Evolutionary conservation across 345 rosid species (phyloP).

Genomic region (Gossypium herbaceum): DNA sequence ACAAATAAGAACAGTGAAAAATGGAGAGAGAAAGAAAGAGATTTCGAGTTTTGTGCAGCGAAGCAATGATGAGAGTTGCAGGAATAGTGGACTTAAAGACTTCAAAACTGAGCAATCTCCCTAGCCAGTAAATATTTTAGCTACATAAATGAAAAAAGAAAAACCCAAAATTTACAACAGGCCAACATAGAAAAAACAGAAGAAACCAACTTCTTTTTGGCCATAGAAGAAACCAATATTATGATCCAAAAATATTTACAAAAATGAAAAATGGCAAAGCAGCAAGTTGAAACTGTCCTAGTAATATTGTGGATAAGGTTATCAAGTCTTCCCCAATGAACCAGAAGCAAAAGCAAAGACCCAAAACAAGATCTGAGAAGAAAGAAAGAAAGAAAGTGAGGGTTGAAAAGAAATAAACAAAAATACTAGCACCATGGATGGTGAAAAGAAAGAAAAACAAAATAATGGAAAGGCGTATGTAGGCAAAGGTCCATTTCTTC

Average conservation of each 20-base stretch:
- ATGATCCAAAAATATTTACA: constrained; percentile 6
- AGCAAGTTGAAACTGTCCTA: constrained; percentile 9
- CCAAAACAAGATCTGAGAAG: constrained; percentile 28
- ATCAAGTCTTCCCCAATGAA: constrained; percentile 11
- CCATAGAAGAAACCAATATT: constrained; percentile 17
- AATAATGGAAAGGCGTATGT: constrained; percentile 10
- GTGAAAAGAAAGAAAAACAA: background rate
- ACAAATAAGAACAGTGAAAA: constrained; percentile 16
- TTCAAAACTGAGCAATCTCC: constrained; percentile 24
- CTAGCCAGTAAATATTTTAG: constrained; percentile 21
- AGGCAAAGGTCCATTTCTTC: constrained; percentile 3
- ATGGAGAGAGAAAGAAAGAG: constrained; percentile 14
- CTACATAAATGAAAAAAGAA: background rate
- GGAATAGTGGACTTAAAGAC: constrained; percentile 26
- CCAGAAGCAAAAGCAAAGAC: constrained; percentile 12
- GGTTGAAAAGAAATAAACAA: constrained; percentile 23
- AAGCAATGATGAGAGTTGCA: constrained; percentile 54
- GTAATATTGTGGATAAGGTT: constrained; percentile 24
- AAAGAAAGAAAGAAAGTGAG: constrained; percentile 21
- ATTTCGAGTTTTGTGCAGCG: constrained; percentile 39
- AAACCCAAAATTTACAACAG: constrained; percentile 9
- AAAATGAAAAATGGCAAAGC: constrained; percentile 14
- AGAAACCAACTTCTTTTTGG: constrained; percentile 11
- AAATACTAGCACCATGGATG: constrained; percentile 15
- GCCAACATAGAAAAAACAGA: background rate